Base-by-base conservation (phyloP, 805 yeast species). In the Schwanniomyces pseudopolymorphus region DNA sequence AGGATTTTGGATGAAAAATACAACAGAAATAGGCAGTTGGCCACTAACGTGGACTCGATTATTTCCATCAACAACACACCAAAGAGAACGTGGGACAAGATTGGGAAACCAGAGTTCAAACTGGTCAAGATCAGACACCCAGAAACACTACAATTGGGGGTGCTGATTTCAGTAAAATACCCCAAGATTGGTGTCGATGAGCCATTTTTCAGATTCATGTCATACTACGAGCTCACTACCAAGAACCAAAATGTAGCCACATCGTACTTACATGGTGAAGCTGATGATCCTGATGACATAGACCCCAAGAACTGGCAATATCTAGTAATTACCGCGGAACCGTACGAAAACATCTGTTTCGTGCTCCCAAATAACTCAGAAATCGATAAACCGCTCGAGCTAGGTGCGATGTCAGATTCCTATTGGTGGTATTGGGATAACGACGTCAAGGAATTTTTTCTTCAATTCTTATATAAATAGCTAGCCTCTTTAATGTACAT, bases 251-350 rank as follows among this genome's bases (percentile, higher is more conserved):
- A 74, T 21, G 48, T 50, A 4, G 52, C 50, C 2, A 68, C 72
- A 19, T 52, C 63, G 4, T 66, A 54, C 39, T 47, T 62, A 11
- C 55, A 57, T 20, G 43, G 51, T 20, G 55, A 59, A 21, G 49
- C 52, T 16, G 55, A 52, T 6, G 53, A 51, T 16, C 43, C 42
- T 11, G 62, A 55, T 10, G 59, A 53, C 6, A 24, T 47, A 7
- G 61, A 57, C n/a, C 57, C 66, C 42, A 65, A 70, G 33, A 68
- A 72, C 8, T 81, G 61, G 64, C 95, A 87, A 64, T 91, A 84
- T 60, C 56, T 94, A 52, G 83, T 91, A 9, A 67, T 91, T 0
- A 83, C 90, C n/a, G 94, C 85, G 2, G 96, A 89, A 61, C 97
- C 97, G 1, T 94, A 89, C 63, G 92, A 89, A 50, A 89, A 84